These are phyloP conservation scores for Parathielavia hyrcaniae DNA, from an alignment of 495 filamentous ascomycete genomes.

Conservation along the genomic window DNA sequence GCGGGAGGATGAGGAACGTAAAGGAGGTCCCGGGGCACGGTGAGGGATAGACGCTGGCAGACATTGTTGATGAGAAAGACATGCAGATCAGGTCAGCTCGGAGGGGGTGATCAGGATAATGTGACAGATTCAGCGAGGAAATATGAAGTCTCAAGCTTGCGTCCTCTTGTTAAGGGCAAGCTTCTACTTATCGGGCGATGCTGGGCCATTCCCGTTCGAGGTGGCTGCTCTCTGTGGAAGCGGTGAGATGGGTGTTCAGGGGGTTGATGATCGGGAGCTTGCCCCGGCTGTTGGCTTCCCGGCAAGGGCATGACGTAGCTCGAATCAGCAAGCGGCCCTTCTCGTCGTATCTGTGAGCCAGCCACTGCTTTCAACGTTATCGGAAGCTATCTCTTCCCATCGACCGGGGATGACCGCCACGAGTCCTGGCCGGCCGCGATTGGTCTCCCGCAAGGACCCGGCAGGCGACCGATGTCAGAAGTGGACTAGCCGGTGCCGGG, in stretches of 20 bases:
- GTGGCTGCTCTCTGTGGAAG: not conserved
- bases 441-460: not conserved
- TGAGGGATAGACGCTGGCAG: not conserved
- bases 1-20: conserved; percentile 41
- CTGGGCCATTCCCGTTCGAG: not conserved
- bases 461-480: not conserved
- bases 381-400: not conserved
- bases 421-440: not conserved
- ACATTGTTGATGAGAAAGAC: no score
- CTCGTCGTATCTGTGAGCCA: not conserved
- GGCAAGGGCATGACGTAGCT: conserved; percentile 7
- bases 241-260: not conserved
- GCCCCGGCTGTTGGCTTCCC: not conserved
- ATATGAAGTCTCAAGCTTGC: no score
- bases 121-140: no score
- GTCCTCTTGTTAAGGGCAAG: not conserved
- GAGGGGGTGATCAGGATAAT: no score
- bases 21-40: conserved; percentile 11
- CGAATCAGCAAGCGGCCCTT: conserved; percentile 5
- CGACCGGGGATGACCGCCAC: not conserved
- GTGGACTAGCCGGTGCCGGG: not conserved
- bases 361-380: not conserved
- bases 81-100: no score
- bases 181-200: not conserved
- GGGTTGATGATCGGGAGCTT: not conserved